Evolutionary conservation across 2,329 filamentous ascomycete species (phyloP), one percentile per base, ranked within the genome.

Genomic region (Incumbomyces delicatus): DNA sequence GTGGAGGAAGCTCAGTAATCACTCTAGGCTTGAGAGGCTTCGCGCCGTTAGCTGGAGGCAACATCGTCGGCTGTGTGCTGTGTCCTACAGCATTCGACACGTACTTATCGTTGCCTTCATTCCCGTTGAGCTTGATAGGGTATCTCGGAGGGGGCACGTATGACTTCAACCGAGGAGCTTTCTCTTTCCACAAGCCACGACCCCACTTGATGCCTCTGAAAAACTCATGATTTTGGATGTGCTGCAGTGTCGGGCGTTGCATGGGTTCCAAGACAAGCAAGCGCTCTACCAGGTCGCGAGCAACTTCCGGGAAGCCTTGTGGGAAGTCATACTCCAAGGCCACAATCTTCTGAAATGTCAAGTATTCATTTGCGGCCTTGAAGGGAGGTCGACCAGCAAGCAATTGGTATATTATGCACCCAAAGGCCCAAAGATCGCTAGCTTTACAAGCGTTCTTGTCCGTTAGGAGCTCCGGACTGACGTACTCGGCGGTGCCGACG

Each of bases 261-360:
- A 83, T 71, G 0, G 92, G 92, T 56, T 98, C 92, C 32, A 95
- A 71, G 1, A 98, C 90, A 12, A 98, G 72, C 37, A 94, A 79
- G 52, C 92, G 78, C 64, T 96, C 90, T 1, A 98, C 83, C 13
- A 98, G 72, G 64, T 98, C 92, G 50, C 82, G 81, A 16, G 92
- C 92, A 1, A 87, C 78, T 4, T 81, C 72, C 1, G 92, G 92
- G 57, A 98, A 98, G 1, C 87, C 88, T 22, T 78, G 68, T 0
- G 92, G 92, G 54, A 96, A 98, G 38, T 90, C 84, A 62, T 96
- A 98, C 46, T 98, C 90, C 36, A 98, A 73, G 29, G 78, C 83
- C 44, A 98, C 87, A 61, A 98, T 98, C 67, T 96, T 98, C 64
- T 98, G 92, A 61, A 98, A 98, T 0, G 92, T 98, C 61, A 92